Base-by-base conservation (phyloP, 495 filamentous ascomycete species). In the Xylaria cubensis region DNA sequence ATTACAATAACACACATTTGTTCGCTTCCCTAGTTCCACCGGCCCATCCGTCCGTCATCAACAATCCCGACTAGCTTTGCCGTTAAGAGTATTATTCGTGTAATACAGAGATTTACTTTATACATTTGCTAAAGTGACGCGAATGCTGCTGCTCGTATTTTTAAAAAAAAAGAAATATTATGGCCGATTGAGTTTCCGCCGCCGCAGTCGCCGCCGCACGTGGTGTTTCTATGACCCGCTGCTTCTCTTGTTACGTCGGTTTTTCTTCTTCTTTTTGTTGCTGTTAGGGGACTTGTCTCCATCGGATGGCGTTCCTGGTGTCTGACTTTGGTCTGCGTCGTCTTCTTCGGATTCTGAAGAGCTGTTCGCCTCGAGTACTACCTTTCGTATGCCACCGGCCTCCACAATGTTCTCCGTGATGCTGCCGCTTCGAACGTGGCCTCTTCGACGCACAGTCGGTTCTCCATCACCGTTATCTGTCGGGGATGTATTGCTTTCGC, bases 341-440 rank as follows among this genome's bases (percentile, higher is more conserved):
- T 76, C 70, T 34, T 17, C 74, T 21, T 75, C 75, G 8, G 67
- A 69, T 19, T 80, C 78, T 5, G 82, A 82, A n/a, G 84, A 86
- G 75, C 86, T 89, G 24, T 86, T 91, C 50, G 91, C 89, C 74
- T 95, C 92, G 13, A 97, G 87, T 12, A 97, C 90, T 13, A 96
- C 89, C 82, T 97, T 97, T 53, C 91, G 90, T 42, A 97, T 87
- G 2, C 94, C 94, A 56, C 92, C 91, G 13, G 92, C 85, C 78
- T 97, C 93, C 48, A 97, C 83, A 24, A 94, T 87, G 75, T 94
- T 94, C 81, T 97, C 94, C 0, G 93, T 95, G 75, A 97, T 97
- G 80, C 91, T 94, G 13, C 94, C 94, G 74, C 92, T 94, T 46
- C 93, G 89, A 0, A 92, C 92, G 46, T 87, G 84, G 13, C 86